Conservation (phyloP, 2,329 filamentous ascomycete species). For the Microdochium paspali region DNA sequence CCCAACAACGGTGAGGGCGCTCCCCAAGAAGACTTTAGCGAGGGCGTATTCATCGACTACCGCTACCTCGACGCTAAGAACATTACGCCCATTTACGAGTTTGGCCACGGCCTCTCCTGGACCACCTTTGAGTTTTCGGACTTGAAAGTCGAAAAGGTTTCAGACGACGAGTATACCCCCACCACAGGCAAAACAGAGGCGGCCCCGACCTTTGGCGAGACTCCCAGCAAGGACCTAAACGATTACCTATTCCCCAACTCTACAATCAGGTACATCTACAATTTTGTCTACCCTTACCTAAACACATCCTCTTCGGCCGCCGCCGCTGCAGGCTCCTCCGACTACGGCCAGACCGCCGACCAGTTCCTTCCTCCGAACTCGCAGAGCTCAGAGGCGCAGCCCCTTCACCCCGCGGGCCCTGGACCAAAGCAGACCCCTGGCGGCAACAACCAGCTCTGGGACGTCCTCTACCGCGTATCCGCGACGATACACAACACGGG, state of each 20-base stretch:
- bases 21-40: slow-evolving; percentile 65
- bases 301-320: slow-evolving; percentile 48
- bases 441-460: slow-evolving; percentile 57
- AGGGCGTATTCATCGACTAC: slow-evolving; percentile 79
- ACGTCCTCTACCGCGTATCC: slow-evolving; percentile 57
- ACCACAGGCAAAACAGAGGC: slow-evolving; percentile 51
- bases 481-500: slow-evolving; percentile 68
- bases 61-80: slow-evolving; percentile 61
- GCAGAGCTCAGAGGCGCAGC: slow-evolving; percentile 45
- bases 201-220: slow-evolving; percentile 53
- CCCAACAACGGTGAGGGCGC: slow-evolving; percentile 58
- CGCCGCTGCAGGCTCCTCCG: slow-evolving; percentile 45
- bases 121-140: slow-evolving; percentile 70
- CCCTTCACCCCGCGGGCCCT: slow-evolving; percentile 33
- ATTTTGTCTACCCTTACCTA: slow-evolving; percentile 64
- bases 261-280: slow-evolving; percentile 37
- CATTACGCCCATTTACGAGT: slow-evolving; percentile 66
- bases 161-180: slow-evolving; percentile 44
- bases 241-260: slow-evolving; percentile 61
- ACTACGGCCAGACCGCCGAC: slow-evolving; percentile 49
- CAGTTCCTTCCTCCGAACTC: slow-evolving; percentile 53
- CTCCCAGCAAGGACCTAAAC: slow-evolving; percentile 48
- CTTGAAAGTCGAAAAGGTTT: slow-evolving; percentile 43
- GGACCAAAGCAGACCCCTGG: slow-evolving; percentile 41
- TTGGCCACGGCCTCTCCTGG: slow-evolving; percentile 74